Evolutionary conservation across 1,284 basidiomycete genomes (phyloP).

Genomic region (Polyporus tsugae): DNA sequence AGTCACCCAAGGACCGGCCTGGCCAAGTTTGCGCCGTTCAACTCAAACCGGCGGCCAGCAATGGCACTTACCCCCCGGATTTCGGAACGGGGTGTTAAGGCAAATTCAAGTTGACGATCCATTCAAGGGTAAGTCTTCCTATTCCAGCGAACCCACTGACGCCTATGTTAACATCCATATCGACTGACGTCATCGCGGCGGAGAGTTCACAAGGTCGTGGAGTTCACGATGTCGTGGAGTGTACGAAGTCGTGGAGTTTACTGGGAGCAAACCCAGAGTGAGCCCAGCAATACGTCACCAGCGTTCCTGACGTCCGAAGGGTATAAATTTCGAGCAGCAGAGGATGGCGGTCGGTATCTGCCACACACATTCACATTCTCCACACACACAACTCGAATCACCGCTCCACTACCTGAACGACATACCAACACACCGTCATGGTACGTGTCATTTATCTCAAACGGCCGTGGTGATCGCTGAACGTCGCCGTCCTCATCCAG

Average conservation of each 20-base stretch:
- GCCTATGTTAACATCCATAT: not conserved
- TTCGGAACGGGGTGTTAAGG: too few relatives aligned
- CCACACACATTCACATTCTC: not conserved
- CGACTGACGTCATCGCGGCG: not conserved
- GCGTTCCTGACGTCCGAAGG: not conserved
- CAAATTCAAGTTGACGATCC: too few relatives aligned
- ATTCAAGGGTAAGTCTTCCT: too few relatives aligned
- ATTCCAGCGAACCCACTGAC: not conserved
- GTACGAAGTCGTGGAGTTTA: not conserved
- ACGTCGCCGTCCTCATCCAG: conserved; percentile 39
- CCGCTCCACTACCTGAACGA: conserved; percentile 9
- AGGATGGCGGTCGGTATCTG: not conserved
- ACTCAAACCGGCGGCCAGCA: too few relatives aligned
- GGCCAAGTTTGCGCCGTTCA: too few relatives aligned
- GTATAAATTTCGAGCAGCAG: not conserved
- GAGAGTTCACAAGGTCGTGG: too few relatives aligned
- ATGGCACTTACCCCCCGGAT: too few relatives aligned
- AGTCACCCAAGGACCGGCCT: too few relatives aligned
- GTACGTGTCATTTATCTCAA: not conserved
- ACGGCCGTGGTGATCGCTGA: not conserved
- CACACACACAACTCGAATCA: not conserved
- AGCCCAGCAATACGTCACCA: not conserved
- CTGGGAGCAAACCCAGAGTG: not conserved
- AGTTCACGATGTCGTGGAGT: not conserved
- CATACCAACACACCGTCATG: conserved; percentile 13